Evolutionary conservation across 805 yeast genomes (phyloP), one percentile per base, ranked within the genome.

Genomic region (Spathaspora sp.): DNA sequence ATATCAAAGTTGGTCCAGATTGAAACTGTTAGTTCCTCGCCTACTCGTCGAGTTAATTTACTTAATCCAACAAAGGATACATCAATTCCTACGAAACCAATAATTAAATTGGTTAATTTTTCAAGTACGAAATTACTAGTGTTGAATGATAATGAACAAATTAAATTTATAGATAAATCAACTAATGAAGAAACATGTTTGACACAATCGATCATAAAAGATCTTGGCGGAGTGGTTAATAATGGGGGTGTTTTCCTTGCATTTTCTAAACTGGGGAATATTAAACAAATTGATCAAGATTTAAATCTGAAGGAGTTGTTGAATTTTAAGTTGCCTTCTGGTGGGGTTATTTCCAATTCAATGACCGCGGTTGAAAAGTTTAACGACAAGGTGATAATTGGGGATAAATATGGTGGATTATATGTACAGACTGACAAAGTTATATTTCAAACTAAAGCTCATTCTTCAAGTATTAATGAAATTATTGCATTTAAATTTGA

Each of bases 391-490:
- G 50, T 78, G 1, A 58, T 75, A 5, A 46, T 68, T 17, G 86
- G 85, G 8, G 87, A 82, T 61, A 76, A 75, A 48, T 73, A 66
- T 53, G 86, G 86, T 0, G 60, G 59, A 38, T 49, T 78, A 1
- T 62, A 60, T 35, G 68, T 76, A 17, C 6, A 17, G 14, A 19
- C 2, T 14, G 17, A 29, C 40, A 49, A 44, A 55, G 19, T 51
- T 42, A 56, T 57, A 12, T 70, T 56, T 57, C 65, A 61, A 6
- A 60, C 69, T 0, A 74, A 77, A 43, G 81, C 82, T 0, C 86
- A 83, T 55, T 78, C 80, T 20, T 78, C 82, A 7, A 65, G 78
- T 10, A 64, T 82, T 14, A 81, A 79, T 52, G 83, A 77, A 44
- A 58, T 81, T 1, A 50, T 63, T 1, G 67, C 62, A 48, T 77